Conservation (phyloP, 495 filamentous ascomycete species). For the Penicillium herquei region DNA sequence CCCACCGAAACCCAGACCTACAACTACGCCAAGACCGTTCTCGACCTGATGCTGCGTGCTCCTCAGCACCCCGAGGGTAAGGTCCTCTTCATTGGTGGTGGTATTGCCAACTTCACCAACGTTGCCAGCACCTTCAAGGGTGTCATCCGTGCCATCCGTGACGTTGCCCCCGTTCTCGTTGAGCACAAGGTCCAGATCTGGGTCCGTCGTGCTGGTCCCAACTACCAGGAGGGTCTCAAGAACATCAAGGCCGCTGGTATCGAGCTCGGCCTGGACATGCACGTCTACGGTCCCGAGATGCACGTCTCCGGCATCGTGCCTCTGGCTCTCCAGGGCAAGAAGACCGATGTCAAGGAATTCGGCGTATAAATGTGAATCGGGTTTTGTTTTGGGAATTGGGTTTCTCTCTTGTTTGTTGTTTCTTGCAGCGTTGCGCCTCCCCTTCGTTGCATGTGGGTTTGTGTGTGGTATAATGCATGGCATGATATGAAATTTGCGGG, state of each 20-base stretch:
- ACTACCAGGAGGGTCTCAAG: slow-evolving; percentile 99
- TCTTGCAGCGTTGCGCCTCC: slow-evolving; percentile 31
- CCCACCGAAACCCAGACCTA: slow-evolving; percentile 97
- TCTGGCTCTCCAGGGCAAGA: slow-evolving; percentile 62
- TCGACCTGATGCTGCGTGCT: slow-evolving; percentile 96
- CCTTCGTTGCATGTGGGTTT: slow-evolving; percentile 35
- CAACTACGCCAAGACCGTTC: slow-evolving; percentile 94
- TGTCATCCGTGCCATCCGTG: slow-evolving; percentile 94
- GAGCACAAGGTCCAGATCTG: slow-evolving; percentile 99
- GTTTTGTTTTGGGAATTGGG: slow-evolving; percentile 12
- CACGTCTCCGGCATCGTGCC: slow-evolving; percentile 71
- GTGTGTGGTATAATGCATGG: slow-evolving; percentile 47
- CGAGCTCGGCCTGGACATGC: slow-evolving; percentile 90
- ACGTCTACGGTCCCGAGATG: slow-evolving; percentile 98
- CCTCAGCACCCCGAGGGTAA: slow-evolving; percentile 86
- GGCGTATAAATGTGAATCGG: slow-evolving; percentile 36
- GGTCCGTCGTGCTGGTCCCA: slow-evolving; percentile 98
- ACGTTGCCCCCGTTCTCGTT: slow-evolving; percentile 78
- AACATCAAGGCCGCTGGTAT: slow-evolving; percentile 97
- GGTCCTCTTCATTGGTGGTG: slow-evolving; percentile 98
- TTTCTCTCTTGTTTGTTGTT: slow-evolving; percentile 19
- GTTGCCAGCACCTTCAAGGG: slow-evolving; percentile 99
- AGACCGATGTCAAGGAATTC: slow-evolving; percentile 51
- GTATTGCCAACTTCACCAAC: slow-evolving; percentile 99
- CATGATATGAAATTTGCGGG: slow-evolving; percentile 45